Base-by-base conservation (phyloP, 2,329 filamentous ascomycete genomes). In the Botrytis aclada region DNA sequence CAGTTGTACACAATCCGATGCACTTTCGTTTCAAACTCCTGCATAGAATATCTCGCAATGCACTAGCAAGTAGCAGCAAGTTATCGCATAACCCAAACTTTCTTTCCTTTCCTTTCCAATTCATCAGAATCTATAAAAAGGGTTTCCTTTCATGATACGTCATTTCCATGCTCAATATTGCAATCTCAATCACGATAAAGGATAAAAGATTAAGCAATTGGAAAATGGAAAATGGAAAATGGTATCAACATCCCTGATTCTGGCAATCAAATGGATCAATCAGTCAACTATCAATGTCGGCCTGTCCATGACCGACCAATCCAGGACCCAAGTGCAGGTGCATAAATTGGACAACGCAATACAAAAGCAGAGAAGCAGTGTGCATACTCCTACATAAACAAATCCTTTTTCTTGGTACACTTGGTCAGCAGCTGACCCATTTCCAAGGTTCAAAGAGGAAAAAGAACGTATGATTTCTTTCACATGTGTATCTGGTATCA, bases 201-300 rank as follows among this genome's bases (percentile, higher is more conserved):
- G 41, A 34, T 34, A 25, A 22, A 47, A 65, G 41, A 45, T 45
- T 51, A 69, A 69, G 16, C 10, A 54, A 69, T 16, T 10, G 20
- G 6, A 43, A 69, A 58, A 58, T 58, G n/a, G 16, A 18, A 54
- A 69, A 8, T 10, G 20, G 6, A 43, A 69, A 58, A 58, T 58
- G n/a, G 34, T 58, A 69, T 43, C 66, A 69, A 69, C n/a, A 69
- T 43, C 66, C 66, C 47, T 69, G 66, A 58, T n/a, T 25, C 47
- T 66, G 12, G 20, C 51, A 54, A 18, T 54, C n/a, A 54, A 54
- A n/a, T 51, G 6, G 6, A 54, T 54, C 51, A 29, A 0, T n/a
- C 34, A 61, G 22, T 61, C 29, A n/a, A 61, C 47, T 29, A 14
- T 65, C 62, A 34, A 14, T 43, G 14, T 43, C 39, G 18, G 43